Conservation (phyloP, 768 basidiomycete genomes). For the Tricholoma sp. region DNA sequence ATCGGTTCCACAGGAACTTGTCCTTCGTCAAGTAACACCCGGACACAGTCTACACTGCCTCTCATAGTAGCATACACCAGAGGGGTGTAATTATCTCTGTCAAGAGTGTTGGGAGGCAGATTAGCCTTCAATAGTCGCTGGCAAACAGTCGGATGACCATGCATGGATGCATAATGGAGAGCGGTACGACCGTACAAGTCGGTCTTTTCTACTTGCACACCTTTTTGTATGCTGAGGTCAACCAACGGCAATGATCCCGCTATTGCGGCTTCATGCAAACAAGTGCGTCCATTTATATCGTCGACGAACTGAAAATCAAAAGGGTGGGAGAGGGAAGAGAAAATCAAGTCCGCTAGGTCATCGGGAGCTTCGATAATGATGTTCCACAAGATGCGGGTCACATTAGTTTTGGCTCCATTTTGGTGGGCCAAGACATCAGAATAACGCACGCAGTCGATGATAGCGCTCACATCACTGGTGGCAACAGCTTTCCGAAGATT, state of each 20-base stretch:
- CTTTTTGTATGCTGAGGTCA: conserved; percentile 69
- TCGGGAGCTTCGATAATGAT: conserved; percentile 76
- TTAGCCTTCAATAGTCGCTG: conserved; percentile 66
- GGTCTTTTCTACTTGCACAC: conserved; percentile 62
- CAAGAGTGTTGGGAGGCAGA: conserved; percentile 62
- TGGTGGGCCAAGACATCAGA: conserved; percentile 63
- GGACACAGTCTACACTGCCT: conserved; percentile 79
- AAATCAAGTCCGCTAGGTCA: conserved; percentile 68
- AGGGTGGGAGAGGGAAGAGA: conserved; percentile 56
- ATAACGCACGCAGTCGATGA: conserved; percentile 65
- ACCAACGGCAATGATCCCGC: conserved; percentile 77
- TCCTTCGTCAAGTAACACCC: conserved; percentile 73
- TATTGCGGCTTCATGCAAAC: conserved; percentile 90
- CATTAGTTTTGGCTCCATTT: conserved; percentile 55
- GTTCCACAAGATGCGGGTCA: conserved; percentile 94
- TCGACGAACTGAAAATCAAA: conserved; percentile 93
- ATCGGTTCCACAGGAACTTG: conserved; percentile 58
- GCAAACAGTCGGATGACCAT: conserved; percentile 77
- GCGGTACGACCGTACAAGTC: conserved; percentile 93
- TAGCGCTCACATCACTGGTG: conserved; percentile 49
- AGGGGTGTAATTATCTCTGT: conserved; percentile 94
- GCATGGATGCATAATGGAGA: conserved; percentile 94
- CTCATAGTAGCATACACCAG: conserved; percentile 88
- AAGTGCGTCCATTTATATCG: conserved; percentile 94
- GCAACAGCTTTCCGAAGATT: conserved; percentile 77